Evolutionary conservation across 2,329 filamentous ascomycete species (phyloP), one percentile per base, ranked within the genome.

Genomic region (Arthrobotrys sinensis): DNA sequence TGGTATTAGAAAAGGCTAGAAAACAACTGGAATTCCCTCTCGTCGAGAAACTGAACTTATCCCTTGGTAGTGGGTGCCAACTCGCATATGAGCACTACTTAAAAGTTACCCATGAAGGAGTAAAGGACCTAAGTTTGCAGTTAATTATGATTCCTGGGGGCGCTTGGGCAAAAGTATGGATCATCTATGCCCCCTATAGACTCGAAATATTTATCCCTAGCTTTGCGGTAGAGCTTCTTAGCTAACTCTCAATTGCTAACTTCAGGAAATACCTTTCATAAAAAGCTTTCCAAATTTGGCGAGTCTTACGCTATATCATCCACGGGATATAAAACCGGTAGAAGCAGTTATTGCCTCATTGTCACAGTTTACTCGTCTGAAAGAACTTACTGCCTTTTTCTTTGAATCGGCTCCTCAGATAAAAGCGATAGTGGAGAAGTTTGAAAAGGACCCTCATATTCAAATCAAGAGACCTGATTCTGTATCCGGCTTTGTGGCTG

Each of bases 241-340:
- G 14, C 55, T 60, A 60, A 60, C 19, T 1, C 16, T 28, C 2
- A 4, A 14, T 7, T 28, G 21, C 14, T 28, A 28, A 10, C 3
- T 60, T 11, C 28, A 60, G 55, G 55, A 24, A 28, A 43, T 60
- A 40, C 11, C 34, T 16, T 60, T 60, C 19, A 16, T 43, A 7
- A 28, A 24, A 43, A 60, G 36, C 24, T 60, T 60, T 28, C 21
- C 19, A 7, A 40, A 43, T 19, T n/a, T 60, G 5, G 28, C 10
- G 24, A 5, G 19, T 16, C 10, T 60, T 3, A 60, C 16, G 14
- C 10, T 60, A 40, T 43, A 40, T 60, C 55, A 43, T 5, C 55
- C 55, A 14, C 55, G 19, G 6, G 12, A 60, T 40, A 43, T 60
- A 40, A n/a, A n/a, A 7, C 14, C n/a, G 6, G 34, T 60, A n/a